Base-by-base conservation (phyloP, 495 filamentous ascomycete species). In the Xylaria intraflava region DNA sequence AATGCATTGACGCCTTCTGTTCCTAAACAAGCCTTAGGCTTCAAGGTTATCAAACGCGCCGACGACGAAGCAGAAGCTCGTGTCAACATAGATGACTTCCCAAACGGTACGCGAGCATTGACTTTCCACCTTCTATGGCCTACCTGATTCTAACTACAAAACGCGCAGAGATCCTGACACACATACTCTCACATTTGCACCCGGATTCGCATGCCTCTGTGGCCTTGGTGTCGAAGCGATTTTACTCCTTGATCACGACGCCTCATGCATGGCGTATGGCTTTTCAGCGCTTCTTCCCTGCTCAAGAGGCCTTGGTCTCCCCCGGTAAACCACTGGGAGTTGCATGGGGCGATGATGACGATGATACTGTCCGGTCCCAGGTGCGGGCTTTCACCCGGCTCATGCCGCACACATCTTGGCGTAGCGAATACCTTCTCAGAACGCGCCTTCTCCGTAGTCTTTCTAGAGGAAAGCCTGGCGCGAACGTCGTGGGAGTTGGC, bases 211-310 rank as follows among this genome's bases (percentile, higher is more conserved):
- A 95, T 43, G 82, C 81, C 6, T 76, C 85, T 6, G 84, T 92
- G 2, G 81, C 89, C 8, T 72, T 91, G 38, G 90, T 96, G 16
- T 95, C 89, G 26, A 83, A 83, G 60, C 87, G 85, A 46, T 92
- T 95, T 66, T 86, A 93, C 65, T 70, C 73, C 33, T 71, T 96
- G 51, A 85, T 95, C 40, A 95, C 88, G 2, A 88, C 86, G 1
- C 90, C 89, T 2, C 89, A 95, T 68, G 89, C 90, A 2, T 96
- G 91, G 91, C 78, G 88, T 42, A 85, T 84, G 51, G 91, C 90
- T 1, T 96, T 96, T 61, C 80, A 87, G 40, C 87, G 90, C 11
- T 92, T 83, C 73, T 96, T 96, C 64, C 87, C 88, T 0, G 90
- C 85, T 0, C 80, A 82, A 4, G 80, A 86, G 51, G 70, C 69